Evolutionary conservation across 257 asterid species (phyloP).

Genomic region (Solanum pinnatisectum): DNA sequence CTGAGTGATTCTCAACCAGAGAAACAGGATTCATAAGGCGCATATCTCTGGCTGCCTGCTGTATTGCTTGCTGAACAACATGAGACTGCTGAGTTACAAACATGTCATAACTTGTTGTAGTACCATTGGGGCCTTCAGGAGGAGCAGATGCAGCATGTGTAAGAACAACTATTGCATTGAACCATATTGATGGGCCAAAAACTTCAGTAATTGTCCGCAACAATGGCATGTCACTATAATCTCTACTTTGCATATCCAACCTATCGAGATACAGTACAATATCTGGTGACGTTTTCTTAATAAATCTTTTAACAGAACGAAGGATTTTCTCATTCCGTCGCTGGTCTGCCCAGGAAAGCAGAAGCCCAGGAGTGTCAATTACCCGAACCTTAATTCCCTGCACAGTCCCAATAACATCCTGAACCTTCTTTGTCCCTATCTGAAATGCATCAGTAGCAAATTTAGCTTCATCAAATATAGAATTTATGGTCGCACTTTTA

Average conservation of each 20-base stretch:
- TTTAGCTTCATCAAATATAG: constrained; percentile 77
- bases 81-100: constrained; percentile 94
- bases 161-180: constrained; percentile 91
- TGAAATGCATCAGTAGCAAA: constrained; percentile 85
- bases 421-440: constrained; percentile 76
- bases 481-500: constrained; percentile 93
- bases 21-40: constrained; percentile 93
- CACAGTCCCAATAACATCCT: constrained; percentile 95
- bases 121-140: constrained; percentile 89
- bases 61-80: constrained; percentile 91
- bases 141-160: constrained; percentile 99
- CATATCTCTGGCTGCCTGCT: constrained; percentile 95
- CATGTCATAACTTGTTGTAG: constrained; percentile 86
- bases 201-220: constrained; percentile 78
- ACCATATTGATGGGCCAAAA: constrained; percentile 95
- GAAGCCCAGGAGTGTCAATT: constrained; percentile 89
- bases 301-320: constrained; percentile 65
- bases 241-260: constrained; percentile 90
- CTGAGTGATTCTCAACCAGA: constrained; percentile 88
- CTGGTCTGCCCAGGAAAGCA: constrained; percentile 94
- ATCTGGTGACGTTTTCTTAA: constrained; percentile 83
- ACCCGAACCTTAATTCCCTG: constrained; percentile 95
- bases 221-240: constrained; percentile 78
- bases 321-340: constrained; percentile 78
- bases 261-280: constrained; percentile 90